Percentiles rank a stretch among this genome's conserved stretches.
Conservation (phyloP, 2,329 filamentous ascomycete genomes). For the Claviceps digitariae region DNA sequence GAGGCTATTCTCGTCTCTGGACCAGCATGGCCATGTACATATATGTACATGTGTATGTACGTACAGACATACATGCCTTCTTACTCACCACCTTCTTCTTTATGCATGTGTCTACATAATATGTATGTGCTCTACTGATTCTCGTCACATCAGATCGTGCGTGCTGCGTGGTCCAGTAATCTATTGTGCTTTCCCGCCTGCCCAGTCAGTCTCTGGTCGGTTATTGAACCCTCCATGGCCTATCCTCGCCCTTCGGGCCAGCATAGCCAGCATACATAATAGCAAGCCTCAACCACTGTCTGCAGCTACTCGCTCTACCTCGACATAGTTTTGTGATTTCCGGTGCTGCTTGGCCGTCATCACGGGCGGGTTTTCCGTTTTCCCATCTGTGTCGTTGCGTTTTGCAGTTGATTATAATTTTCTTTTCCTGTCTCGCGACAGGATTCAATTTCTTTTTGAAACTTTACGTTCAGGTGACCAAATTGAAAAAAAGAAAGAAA, state of each 20-base stretch:
- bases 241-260: not conserved
- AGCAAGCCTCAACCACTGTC: slow-evolving; percentile 28
- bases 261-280: slow-evolving; percentile 29
- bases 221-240: not conserved
- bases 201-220: too few species aligned
- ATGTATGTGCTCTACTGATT: not conserved
- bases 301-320: slow-evolving; percentile 12
- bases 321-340: slow-evolving; percentile 26
- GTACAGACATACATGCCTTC: not conserved
- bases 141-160: not conserved
- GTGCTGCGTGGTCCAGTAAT: not conserved
- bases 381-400: slow-evolving; percentile 1
- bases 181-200: not conserved
- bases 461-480: not conserved
- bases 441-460: not conserved
- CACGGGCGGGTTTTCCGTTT: slow-evolving; percentile 17
- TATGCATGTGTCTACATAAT: too few species aligned
- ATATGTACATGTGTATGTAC: not conserved
- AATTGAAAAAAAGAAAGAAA: not conserved
- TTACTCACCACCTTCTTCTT: too few species aligned
- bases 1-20: not conserved
- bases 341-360: slow-evolving; percentile 19
- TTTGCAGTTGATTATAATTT: slow-evolving; percentile 2
- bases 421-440: slow-evolving; percentile 14
- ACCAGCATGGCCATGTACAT: not conserved